These are phyloP conservation scores for Xylariaceae sp. DNA, from an alignment of 2,329 filamentous ascomycete genomes.

Conservation along the genomic window DNA sequence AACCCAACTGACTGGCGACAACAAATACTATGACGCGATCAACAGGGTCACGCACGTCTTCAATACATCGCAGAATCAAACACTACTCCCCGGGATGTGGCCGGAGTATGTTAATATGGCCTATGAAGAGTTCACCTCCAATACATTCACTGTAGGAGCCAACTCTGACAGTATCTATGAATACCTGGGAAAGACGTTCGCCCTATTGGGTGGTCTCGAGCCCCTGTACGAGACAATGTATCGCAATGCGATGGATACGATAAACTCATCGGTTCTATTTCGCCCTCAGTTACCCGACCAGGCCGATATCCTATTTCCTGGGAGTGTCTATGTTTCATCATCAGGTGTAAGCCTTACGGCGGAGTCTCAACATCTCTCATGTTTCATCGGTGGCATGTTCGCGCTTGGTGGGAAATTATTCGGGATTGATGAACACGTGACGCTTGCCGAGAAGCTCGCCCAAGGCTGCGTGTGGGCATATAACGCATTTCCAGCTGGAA, in stretches of 20 bases:
- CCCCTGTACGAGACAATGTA: constrained; percentile 63
- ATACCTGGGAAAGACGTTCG: constrained; percentile 58
- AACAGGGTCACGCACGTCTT: constrained; percentile 69
- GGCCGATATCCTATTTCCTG: constrained; percentile 61
- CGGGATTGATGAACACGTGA: constrained; percentile 41
- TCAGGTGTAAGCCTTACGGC: constrained; percentile 27
- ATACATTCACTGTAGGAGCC: constrained; percentile 50
- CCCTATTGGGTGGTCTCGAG: constrained; percentile 62
- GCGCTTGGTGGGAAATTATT: constrained; percentile 44
- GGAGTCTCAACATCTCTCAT: constrained; percentile 41
- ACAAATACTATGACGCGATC: constrained; percentile 72
- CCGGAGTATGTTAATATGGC: constrained; percentile 59
- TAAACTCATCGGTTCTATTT: constrained; percentile 62
- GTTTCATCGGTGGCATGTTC: constrained; percentile 48
- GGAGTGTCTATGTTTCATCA: constrained; percentile 30
- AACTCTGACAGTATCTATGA: constrained; percentile 56
- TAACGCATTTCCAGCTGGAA: constrained; percentile 46
- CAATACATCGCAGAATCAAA: constrained; percentile 63
- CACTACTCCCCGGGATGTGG: constrained; percentile 74
- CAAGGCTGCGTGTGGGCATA: constrained; percentile 59
- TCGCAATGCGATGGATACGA: constrained; percentile 53
- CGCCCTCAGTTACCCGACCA: constrained; percentile 61
- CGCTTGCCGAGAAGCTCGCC: constrained; percentile 45
- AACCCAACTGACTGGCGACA: constrained; percentile 63
- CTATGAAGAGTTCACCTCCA: constrained; percentile 41